phyloP scores from a whole-genome alignment of 2,329 filamentous ascomycete species.

The Trichoderma sp. region DNA sequence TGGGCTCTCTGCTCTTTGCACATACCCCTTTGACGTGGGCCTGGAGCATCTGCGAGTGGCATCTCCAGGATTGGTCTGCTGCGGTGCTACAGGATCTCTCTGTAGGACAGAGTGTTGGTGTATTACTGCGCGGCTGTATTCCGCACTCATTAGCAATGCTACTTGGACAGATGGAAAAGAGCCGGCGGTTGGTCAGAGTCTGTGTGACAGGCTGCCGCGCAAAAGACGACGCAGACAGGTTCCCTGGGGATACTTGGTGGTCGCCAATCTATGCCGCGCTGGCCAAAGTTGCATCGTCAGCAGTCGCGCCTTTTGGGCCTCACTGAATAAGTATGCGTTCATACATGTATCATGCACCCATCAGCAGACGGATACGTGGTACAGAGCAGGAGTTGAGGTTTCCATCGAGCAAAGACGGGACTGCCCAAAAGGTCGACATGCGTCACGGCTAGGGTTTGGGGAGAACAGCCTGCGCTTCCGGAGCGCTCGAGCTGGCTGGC shows the following conservation, averaged over 20 bases:
- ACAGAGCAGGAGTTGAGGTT: not conserved
- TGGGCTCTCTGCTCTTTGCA: not conserved
- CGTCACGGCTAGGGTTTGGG: conserved; percentile 15
- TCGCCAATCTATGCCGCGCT: conserved; percentile 8
- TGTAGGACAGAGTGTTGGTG: no score
- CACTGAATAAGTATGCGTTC: not conserved
- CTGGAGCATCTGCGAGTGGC: not conserved
- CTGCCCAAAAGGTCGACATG: conserved; percentile 27
- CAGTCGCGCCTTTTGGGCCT: conserved; percentile 3
- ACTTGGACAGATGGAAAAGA: no score
- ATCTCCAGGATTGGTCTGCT: not conserved
- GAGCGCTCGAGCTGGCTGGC: conserved; percentile 9
- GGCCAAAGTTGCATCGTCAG: conserved; percentile 19
- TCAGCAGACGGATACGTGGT: no score
- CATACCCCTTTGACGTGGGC: not conserved
- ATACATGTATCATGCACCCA: not conserved
- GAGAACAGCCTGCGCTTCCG: conserved; percentile 22
- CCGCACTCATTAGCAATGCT: no score
- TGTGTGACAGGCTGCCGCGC: not conserved
- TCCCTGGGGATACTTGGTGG: not conserved
- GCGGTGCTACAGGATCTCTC: no score
- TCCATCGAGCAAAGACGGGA: conserved; percentile 5
- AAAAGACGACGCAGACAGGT: not conserved
- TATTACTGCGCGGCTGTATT: no score
- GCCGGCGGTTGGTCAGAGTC: not conserved